Conservation (phyloP, 2,329 filamentous ascomycete species). For the Bipolaris gigantea region DNA sequence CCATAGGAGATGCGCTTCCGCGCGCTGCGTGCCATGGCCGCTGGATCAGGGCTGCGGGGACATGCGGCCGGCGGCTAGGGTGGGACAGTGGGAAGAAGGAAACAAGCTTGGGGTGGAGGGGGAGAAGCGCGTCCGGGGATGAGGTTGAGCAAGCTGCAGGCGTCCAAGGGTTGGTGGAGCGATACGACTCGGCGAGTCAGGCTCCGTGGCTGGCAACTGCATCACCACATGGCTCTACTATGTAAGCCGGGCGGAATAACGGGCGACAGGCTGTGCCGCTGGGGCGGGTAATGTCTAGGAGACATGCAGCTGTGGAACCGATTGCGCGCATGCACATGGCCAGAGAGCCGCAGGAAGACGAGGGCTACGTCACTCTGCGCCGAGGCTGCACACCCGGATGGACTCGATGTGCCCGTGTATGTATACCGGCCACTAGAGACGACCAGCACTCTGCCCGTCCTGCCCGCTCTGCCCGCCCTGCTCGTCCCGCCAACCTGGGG, state of each 20-base stretch:
- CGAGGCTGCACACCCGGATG: not conserved
- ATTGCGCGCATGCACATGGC: not conserved
- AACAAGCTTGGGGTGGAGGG: not conserved
- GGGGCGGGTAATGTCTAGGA: constrained; percentile 4
- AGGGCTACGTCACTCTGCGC: constrained; percentile 3
- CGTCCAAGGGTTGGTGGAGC: constrained; percentile 1
- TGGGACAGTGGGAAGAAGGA: not conserved
- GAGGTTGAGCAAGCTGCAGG: not conserved
- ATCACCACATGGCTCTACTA: constrained; percentile 7
- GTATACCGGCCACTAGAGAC: not conserved
- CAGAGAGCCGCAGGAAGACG: no score
- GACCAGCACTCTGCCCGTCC: not conserved
- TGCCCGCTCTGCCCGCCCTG: not conserved
- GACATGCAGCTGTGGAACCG: not conserved
- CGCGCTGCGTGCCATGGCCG: constrained; percentile 55
- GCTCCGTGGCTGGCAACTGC: constrained; percentile 6
- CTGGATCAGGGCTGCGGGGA: constrained; percentile 19
- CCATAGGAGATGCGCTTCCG: constrained; percentile 58
- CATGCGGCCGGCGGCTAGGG: constrained; percentile 15
- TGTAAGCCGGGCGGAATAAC: constrained; percentile 5
- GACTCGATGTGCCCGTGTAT: not conserved
- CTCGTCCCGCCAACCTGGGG: not conserved
- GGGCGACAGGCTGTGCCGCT: constrained; percentile 7
- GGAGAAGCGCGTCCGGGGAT: not conserved
- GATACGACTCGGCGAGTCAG: constrained; percentile 4